Conservation (phyloP, 169 alveolate genomes). For the Plasmodium falciparum region DNA sequence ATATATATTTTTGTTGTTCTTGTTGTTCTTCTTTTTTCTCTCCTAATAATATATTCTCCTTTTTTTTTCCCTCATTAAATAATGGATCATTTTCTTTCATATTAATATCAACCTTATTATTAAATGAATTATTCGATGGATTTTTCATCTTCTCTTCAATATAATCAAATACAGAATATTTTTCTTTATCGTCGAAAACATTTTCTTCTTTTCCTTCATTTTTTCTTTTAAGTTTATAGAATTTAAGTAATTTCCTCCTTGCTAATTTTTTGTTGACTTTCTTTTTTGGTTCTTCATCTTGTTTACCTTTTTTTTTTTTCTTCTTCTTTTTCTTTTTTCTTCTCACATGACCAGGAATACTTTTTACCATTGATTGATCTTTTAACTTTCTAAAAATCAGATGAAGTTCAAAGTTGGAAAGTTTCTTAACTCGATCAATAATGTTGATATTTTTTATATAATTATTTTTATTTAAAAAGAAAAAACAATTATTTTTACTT, state of each 20-base stretch:
- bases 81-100: background rate
- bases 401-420: constrained; percentile 37
- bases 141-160: constrained; percentile 27
- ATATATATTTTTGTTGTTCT: background rate
- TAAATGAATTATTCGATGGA: background rate
- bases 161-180: constrained; percentile 68
- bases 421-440: constrained; percentile 6
- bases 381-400: constrained; percentile 69
- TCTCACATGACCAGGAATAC: constrained; percentile 74
- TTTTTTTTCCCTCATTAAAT: background rate
- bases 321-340: constrained; percentile 61
- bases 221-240: constrained; percentile 69
- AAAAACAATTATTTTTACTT: background rate
- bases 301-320: constrained; percentile 20
- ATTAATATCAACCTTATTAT: background rate
- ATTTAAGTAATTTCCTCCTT: constrained; percentile 66
- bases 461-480: constrained; percentile 9
- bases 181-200: constrained; percentile 21
- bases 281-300: constrained; percentile 23
- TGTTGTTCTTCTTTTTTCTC: background rate
- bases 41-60: background rate
- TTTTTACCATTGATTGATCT: constrained; percentile 76
- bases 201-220: constrained; percentile 70
- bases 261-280: constrained; percentile 72
- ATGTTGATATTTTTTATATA: constrained; percentile 11